Evolutionary conservation across 768 basidiomycete species (phyloP).

Genomic region (Panaeolus cyanescens): DNA sequence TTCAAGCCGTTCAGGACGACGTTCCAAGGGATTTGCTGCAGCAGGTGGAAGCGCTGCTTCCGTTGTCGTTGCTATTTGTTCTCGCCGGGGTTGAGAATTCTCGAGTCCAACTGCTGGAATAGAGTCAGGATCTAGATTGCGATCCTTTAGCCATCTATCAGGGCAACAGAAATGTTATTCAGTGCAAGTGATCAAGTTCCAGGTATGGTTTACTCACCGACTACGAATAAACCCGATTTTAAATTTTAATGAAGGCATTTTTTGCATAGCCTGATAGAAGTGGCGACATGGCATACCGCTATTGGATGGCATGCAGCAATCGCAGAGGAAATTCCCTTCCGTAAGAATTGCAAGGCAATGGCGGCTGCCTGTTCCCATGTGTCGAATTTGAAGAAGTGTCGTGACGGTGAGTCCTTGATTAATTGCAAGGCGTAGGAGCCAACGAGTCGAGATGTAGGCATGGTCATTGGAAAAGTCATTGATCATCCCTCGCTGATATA

Average conservation of each 20-base stretch:
- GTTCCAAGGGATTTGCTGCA: not conserved
- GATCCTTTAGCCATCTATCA: not conserved
- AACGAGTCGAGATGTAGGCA: conserved; percentile 24
- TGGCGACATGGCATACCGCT: conserved; percentile 8
- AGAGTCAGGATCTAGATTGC: not conserved
- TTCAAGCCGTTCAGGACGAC: not conserved
- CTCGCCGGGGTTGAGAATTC: not conserved
- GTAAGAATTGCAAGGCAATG: conserved; percentile 27
- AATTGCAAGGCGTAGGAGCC: conserved; percentile 23
- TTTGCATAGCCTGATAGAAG: not conserved
- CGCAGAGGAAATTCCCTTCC: conserved; percentile 27
- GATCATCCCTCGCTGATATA: conserved; percentile 14
- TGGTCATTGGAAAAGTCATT: conserved; percentile 28
- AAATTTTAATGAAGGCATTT: not conserved
- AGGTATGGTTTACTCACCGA: conserved; percentile 12
- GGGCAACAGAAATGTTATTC: not conserved
- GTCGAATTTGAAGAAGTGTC: conserved; percentile 22
- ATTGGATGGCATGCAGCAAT: conserved; percentile 32
- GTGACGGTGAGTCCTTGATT: conserved; percentile 15
- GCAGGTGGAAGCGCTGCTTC: not conserved
- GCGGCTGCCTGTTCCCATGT: conserved; percentile 13
- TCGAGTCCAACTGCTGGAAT: not conserved
- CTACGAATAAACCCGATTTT: not conserved
- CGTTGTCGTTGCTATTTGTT: not conserved
- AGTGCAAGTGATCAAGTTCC: too few species aligned